These are phyloP conservation scores for Gliomastix tumulicola DNA, from an alignment of 2,329 filamentous ascomycete species.

Conservation along the genomic window DNA sequence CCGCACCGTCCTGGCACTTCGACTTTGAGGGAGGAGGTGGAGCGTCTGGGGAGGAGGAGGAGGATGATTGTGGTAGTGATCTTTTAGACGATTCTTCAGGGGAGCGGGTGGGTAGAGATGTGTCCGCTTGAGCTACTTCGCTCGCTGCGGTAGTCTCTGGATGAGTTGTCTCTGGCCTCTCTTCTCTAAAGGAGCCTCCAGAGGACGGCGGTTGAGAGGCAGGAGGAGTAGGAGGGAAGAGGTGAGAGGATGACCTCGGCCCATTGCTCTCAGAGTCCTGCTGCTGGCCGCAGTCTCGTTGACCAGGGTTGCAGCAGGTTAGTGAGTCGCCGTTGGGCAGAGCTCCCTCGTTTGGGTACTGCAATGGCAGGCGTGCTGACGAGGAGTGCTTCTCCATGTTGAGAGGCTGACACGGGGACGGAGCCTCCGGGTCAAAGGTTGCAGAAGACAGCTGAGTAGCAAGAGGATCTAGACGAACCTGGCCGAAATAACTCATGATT, in stretches of 20 bases:
- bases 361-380: too few relatives aligned
- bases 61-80: slow-evolving; percentile 6
- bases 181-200: slow-evolving; percentile 10
- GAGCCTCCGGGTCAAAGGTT: too few relatives aligned
- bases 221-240: slow-evolving; percentile 54
- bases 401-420: too few relatives aligned
- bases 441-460: background rate
- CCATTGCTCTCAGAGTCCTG: slow-evolving; percentile 15
- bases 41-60: slow-evolving; percentile 17
- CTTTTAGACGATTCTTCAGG: background rate
- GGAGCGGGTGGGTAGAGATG: too few relatives aligned
- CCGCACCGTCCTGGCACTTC: too few relatives aligned
- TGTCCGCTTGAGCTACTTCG: too few relatives aligned
- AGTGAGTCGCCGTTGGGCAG: too few relatives aligned
- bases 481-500: slow-evolving; percentile 96
- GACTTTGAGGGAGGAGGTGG: slow-evolving; percentile 28
- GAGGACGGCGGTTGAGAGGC: slow-evolving; percentile 38
- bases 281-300: slow-evolving; percentile 24
- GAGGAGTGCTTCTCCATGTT: too few relatives aligned
- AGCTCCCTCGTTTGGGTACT: too few relatives aligned
- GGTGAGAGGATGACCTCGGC: slow-evolving; percentile 26
- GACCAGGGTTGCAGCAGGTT: too few relatives aligned
- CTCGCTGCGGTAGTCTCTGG: background rate
- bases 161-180: background rate
- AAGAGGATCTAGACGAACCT: slow-evolving; percentile 86